Evolutionary conservation across 2,329 filamentous ascomycete species (phyloP).

Genomic region (Penicillium sp.): DNA sequence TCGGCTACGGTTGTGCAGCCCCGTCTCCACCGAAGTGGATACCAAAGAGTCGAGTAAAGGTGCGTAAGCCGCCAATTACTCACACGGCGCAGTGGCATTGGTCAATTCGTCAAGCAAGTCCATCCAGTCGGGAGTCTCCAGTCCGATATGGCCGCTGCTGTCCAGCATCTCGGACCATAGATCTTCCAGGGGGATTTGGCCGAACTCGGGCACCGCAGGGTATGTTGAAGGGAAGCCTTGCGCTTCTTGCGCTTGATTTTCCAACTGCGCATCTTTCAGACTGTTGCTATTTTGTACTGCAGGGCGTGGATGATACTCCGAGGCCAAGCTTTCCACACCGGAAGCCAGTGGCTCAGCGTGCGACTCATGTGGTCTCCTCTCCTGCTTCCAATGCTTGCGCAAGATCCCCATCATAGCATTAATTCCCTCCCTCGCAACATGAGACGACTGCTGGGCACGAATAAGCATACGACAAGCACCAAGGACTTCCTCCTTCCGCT

Average conservation of each 20-base stretch:
- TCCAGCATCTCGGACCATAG: slow-evolving; percentile 34
- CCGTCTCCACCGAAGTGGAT: not conserved
- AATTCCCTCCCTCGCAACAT: slow-evolving; percentile 33
- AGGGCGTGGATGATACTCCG: not conserved
- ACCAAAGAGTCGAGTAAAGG: not conserved
- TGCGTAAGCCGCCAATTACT: slow-evolving; percentile 2
- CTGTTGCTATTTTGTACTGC: not conserved
- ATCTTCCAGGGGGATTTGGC: slow-evolving; percentile 26
- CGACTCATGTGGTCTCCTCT: slow-evolving; percentile 4
- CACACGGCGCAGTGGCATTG: slow-evolving; percentile 18
- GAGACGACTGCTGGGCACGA: slow-evolving; percentile 34
- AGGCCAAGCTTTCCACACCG: not conserved
- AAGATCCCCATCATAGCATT: slow-evolving; percentile 40
- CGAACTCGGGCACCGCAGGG: not conserved
- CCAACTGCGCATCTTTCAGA: not conserved
- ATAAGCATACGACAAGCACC: slow-evolving; percentile 40
- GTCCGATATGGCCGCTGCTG: slow-evolving; percentile 20
- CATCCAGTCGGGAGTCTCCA: slow-evolving; percentile 31
- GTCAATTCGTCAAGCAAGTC: slow-evolving; percentile 30
- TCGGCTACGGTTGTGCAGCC: not conserved
- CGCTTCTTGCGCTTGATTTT: not conserved
- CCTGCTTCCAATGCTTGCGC: slow-evolving; percentile 31
- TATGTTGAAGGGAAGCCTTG: not conserved
- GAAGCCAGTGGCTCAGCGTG: not conserved
- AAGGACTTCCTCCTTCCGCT: slow-evolving; percentile 36